Base-by-base conservation (phyloP, 73 alveolate genomes). In the Symbiodinium natans region DNA sequence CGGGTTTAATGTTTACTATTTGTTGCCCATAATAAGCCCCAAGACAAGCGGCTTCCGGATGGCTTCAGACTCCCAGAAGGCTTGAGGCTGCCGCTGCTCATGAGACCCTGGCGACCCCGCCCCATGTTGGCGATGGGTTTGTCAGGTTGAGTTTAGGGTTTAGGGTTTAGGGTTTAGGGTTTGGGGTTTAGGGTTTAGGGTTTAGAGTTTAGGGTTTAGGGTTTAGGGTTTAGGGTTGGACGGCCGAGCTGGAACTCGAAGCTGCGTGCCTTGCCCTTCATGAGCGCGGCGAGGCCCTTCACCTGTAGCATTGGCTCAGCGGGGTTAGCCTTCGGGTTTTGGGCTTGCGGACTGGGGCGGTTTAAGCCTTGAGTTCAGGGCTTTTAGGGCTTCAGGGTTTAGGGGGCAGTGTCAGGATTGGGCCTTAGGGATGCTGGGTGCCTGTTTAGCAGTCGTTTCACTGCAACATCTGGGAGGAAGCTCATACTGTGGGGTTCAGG, bases 21-120 rank as follows among this genome's bases (percentile, higher is more conserved):
- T n/a, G n/a, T n/a, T n/a, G 74, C 31, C 74, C 74, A 56, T 15
- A 5, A 2, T 56, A 56, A 8, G 80, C 52, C 82, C 31, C 82
- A 83, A 17, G 56, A 43, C 34, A 33, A 34, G n/a, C 40, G 56
- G 43, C 92, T 82, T 6, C 92, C 68, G 39, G 92, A 82, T 2
- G 77, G 93, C 3, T 36, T 56, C 75, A 84, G 3, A 52, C 93
- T 86, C 34, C 94, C 94, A 15, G 94, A 87, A 2, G 94, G 94
- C 42, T 74, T 40, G 71, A 87, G 74, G 71, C 94, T 87, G 56
- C 94, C 94, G 43, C 38, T 27, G 80, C 38, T 23, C 23, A 3
- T n/a, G 36, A n/a, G 80, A 25, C 80, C 75, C 33, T 21, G 71
- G 71, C n/a, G n/a, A 52, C 71, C 71, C 21, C n/a, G 27, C 0